phyloP scores from a whole-genome alignment of 345 rosid genomes.

The Firmiana major region DNA sequence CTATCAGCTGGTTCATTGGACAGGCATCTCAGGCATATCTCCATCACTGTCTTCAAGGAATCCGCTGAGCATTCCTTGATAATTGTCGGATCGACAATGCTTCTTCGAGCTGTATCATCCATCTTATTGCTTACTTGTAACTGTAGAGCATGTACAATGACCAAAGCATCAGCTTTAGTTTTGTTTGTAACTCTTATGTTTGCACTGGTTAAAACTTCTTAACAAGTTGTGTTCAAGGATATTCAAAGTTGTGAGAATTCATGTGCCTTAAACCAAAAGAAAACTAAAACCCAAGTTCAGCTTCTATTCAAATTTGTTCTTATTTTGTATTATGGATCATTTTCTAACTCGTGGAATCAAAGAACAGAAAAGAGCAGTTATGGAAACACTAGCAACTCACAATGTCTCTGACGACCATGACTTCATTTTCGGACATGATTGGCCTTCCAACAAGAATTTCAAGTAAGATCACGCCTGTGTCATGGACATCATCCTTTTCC shows the following conservation, averaged over 20 bases:
- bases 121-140: conserved; percentile 36
- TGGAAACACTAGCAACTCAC: conserved; percentile 27
- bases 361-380: background rate
- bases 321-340: background rate
- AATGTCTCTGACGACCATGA: conserved; percentile 37
- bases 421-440: conserved; percentile 35
- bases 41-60: conserved; percentile 48
- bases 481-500: conserved; percentile 41
- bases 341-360: background rate
- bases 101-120: conserved; percentile 38
- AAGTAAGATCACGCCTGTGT: conserved; percentile 53
- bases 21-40: conserved; percentile 43
- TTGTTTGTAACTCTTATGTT: background rate
- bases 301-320: background rate
- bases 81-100: conserved; percentile 44
- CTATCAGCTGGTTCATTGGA: conserved; percentile 30
- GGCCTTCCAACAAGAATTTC: conserved; percentile 59
- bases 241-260: background rate
- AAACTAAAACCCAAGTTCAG: background rate
- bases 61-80: conserved; percentile 49
- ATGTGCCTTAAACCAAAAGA: too few species aligned
- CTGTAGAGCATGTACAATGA: conserved; percentile 25
- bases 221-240: background rate
- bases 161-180: background rate
- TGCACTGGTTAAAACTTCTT: background rate